phyloP scores from a whole-genome alignment of 192 early-diverging fungal genomes.

The Linnemannia schmuckeri region DNA sequence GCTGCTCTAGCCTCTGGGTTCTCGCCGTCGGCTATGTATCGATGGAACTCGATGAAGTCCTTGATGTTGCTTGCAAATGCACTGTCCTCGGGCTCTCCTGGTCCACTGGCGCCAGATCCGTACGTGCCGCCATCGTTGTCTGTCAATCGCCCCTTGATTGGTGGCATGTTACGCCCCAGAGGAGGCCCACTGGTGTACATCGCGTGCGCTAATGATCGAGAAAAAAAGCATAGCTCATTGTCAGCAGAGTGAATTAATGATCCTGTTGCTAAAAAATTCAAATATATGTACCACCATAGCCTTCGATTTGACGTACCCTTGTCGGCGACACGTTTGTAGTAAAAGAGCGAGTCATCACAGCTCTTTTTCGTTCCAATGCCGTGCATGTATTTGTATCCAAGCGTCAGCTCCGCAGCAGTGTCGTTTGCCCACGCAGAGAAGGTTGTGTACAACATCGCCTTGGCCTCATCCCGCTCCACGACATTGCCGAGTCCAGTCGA shows the following conservation, averaged over 20 bases:
- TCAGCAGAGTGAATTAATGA: neutral
- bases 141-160: constrained; percentile 74
- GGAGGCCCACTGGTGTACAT: constrained; percentile 84
- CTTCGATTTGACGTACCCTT: constrained; percentile 63
- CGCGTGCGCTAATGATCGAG: constrained; percentile 67
- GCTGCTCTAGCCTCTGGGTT: constrained; percentile 64
- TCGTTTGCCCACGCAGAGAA: constrained; percentile 87
- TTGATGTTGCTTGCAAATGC: constrained; percentile 61
- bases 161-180: constrained; percentile 80
- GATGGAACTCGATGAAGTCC: constrained; percentile 86
- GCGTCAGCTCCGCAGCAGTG: constrained; percentile 80
- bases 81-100: constrained; percentile 21
- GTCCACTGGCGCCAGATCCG: constrained; percentile 82
- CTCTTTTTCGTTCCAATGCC: constrained; percentile 87
- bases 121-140: constrained; percentile 88
- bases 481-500: constrained; percentile 86
- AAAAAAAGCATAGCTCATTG: neutral
- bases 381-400: constrained; percentile 85
- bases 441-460: constrained; percentile 66
- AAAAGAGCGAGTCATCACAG: constrained; percentile 81
- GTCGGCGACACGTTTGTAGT: constrained; percentile 87
- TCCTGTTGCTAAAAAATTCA: neutral
- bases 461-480: constrained; percentile 76
- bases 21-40: constrained; percentile 74
- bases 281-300: too few species aligned